Evolutionary conservation across 2,329 filamentous ascomycete genomes (phyloP), one percentile per base, ranked within the genome.

Genomic region (Diaporthe ampelina): DNA sequence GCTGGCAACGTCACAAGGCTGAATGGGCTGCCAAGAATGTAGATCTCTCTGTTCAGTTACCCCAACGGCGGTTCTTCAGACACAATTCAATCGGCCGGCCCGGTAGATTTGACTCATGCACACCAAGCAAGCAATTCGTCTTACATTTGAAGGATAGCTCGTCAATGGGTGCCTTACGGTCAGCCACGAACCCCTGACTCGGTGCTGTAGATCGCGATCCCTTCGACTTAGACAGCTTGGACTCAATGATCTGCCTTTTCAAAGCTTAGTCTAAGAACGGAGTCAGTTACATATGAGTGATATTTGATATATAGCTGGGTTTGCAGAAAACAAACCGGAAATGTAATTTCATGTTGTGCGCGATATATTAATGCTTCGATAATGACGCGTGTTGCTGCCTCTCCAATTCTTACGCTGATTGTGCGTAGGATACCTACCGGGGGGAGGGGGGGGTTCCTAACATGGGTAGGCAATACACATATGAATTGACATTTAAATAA

Each of bases 51-150:
- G 15, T 48, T 7, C n/a, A 19, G 6, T 32, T 21, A 63, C 17
- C 37, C n/a, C 7, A 43, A 43, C 24, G 24, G 40, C 40, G 8
- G n/a, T 15, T 45, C 24, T 15, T 45, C 19, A 17, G 24, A 7
- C 26, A 10, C 15, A 19, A 2, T 13, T 48, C 37, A 24, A 11
- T 32, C 37, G 35, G 40, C 10, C 6, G 5, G 40, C 59, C 26
- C 59, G 43, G 17, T n/a, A 43, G 32, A 48, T 19, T 65, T 65
- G 59, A 65, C 59, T 65, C 43, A 10, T 50, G 59, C 19, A 21
- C 43, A 10, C 9, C 26, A 29, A 48, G 19, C n/a, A 35, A 65
- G 32, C 11, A 21, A 10, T 9, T 35, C 19, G 13, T 29, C 9
- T 17, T 32, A n/a, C 19, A 50, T 65, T 65, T 65, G 59, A 65